Evolutionary conservation across 768 basidiomycete species (phyloP).

Genomic region (Agaricus subrufescens): DNA sequence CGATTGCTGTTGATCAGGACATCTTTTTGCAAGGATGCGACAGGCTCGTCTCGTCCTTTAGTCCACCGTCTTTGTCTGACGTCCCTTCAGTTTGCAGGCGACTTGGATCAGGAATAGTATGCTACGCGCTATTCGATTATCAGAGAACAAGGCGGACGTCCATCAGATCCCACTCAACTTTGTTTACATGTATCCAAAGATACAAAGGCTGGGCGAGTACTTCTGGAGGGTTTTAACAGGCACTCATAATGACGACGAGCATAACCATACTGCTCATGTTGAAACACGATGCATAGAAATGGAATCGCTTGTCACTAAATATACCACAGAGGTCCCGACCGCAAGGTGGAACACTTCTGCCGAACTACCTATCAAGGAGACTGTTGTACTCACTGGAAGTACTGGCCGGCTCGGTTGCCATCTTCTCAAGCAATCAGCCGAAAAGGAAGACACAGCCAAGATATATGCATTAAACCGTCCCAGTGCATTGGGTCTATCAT

Average conservation of each 20-base stretch:
- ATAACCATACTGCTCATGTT: neutral
- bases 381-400: slow-evolving; percentile 32
- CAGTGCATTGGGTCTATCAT: neutral
- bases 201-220: slow-evolving; percentile 11
- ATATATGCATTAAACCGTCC: slow-evolving; percentile 16
- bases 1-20: slow-evolving; percentile 26
- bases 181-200: slow-evolving; percentile 31
- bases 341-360: neutral
- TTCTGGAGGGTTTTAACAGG: neutral
- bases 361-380: neutral
- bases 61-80: neutral
- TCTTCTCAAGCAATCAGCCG: slow-evolving; percentile 24
- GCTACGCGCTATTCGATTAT: slow-evolving; percentile 25
- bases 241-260: neutral
- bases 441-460: slow-evolving; percentile 13
- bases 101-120: slow-evolving; percentile 37
- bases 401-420: slow-evolving; percentile 35
- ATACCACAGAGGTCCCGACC: neutral
- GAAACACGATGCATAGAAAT: neutral
- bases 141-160: slow-evolving; percentile 13
- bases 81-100: slow-evolving; percentile 28
- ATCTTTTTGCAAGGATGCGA: slow-evolving; percentile 38
- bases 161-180: slow-evolving; percentile 24
- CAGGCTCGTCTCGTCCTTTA: slow-evolving; percentile 18
- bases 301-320: neutral